Evolutionary conservation across 1,284 basidiomycete genomes (phyloP).

Genomic region (Pascua sp.): DNA sequence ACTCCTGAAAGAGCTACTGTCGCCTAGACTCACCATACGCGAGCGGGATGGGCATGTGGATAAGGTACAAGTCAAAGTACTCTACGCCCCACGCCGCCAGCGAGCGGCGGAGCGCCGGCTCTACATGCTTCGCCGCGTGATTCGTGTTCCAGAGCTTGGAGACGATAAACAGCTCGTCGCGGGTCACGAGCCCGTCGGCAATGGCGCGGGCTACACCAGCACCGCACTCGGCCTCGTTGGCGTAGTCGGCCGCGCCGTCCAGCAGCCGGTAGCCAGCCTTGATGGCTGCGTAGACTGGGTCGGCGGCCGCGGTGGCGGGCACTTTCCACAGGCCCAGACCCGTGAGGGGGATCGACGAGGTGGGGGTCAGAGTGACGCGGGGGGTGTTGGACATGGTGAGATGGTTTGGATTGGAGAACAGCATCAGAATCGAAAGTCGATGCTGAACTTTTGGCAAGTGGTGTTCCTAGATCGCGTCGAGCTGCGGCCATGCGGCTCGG

Average conservation of each 20-base stretch:
- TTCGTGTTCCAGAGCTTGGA: slow-evolving; percentile 72
- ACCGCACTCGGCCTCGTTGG: slow-evolving; percentile 58
- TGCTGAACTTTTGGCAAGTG: too few relatives aligned
- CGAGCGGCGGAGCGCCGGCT: neutral
- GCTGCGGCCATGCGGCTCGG: too few relatives aligned
- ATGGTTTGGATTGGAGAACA: too few relatives aligned
- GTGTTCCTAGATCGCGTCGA: too few relatives aligned
- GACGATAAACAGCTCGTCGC: slow-evolving; percentile 58
- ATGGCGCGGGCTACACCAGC: slow-evolving; percentile 59
- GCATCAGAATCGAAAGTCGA: too few relatives aligned
- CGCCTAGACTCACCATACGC: neutral
- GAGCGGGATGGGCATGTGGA: slow-evolving; percentile 58
- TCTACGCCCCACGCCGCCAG: slow-evolving; percentile 61
- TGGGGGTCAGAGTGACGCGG: too few relatives aligned
- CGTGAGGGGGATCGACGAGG: slow-evolving; percentile 32
- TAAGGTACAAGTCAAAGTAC: slow-evolving; percentile 63
- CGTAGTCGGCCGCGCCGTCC: slow-evolving; percentile 49
- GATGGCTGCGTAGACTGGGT: slow-evolving; percentile 51
- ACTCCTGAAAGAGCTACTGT: too few relatives aligned
- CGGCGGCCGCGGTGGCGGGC: slow-evolving; percentile 17
- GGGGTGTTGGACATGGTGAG: too few relatives aligned
- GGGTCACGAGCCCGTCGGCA: slow-evolving; percentile 55
- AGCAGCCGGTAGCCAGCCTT: slow-evolving; percentile 52
- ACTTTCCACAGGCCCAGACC: slow-evolving; percentile 31
- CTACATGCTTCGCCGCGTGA: slow-evolving; percentile 8